Percentiles rank a stretch among this genome's conserved stretches.
Evolutionary conservation across 2,329 filamentous ascomycete species (phyloP).

Genomic region (Arthrobotrys iridis): DNA sequence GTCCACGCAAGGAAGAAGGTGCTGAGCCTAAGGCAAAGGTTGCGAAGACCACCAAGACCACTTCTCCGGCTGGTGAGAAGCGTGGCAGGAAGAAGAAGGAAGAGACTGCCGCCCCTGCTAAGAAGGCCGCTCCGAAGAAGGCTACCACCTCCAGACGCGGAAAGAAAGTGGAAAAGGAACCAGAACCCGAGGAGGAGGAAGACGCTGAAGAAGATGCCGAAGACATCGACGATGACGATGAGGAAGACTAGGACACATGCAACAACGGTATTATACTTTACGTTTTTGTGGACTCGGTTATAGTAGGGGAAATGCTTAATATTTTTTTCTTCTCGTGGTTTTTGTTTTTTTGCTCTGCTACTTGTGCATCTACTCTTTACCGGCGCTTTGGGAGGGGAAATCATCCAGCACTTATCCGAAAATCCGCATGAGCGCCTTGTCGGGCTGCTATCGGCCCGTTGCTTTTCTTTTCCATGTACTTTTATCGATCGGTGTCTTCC

Average conservation of each 20-base stretch:
- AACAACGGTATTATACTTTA: background rate
- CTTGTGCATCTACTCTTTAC: background rate
- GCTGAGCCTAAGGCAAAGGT: conserved; percentile 51
- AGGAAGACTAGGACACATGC: background rate
- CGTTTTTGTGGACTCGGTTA: background rate
- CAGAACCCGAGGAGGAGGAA: conserved; percentile 20
- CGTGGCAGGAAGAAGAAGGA: conserved; percentile 54
- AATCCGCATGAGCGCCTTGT: conserved; percentile 21
- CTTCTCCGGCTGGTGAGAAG: conserved; percentile 22
- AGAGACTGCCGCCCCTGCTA: conserved; percentile 8
- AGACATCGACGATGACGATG: conserved; percentile 37
- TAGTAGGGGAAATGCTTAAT: background rate
- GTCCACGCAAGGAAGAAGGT: conserved; percentile 48
- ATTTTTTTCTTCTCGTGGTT: background rate
- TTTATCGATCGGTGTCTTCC: conserved; percentile 12
- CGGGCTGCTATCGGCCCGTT: background rate
- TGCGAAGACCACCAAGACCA: conserved; percentile 30
- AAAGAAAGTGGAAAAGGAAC: conserved; percentile 39
- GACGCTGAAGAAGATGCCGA: conserved; percentile 24
- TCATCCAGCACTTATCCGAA: conserved; percentile 13
- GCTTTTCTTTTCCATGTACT: conserved; percentile 36
- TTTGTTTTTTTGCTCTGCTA: background rate
- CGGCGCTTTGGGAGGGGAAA: conserved; percentile 45
- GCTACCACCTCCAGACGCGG: conserved; percentile 19
- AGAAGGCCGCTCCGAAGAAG: conserved; percentile 40